Evolutionary conservation across 306 rosid genomes (phyloP).

Genomic region (Pyrus communis): DNA sequence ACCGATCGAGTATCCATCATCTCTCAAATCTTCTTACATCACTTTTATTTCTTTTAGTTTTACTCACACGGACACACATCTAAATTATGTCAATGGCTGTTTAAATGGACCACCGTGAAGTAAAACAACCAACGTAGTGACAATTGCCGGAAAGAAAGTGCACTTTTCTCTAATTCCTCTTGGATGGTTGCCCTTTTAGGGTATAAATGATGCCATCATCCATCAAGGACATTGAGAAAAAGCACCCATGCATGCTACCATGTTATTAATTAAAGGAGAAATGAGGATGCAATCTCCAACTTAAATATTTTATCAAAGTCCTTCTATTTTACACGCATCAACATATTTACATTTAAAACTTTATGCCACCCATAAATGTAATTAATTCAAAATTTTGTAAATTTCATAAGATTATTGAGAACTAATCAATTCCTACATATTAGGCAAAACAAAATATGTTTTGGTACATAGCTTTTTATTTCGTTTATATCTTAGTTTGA

Average conservation of each 20-base stretch:
- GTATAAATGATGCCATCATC: background rate
- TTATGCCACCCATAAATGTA: too few species aligned
- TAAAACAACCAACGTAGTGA: slow-evolving; percentile 29
- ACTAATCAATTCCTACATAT: too few species aligned
- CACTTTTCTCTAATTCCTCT: slow-evolving; percentile 27
- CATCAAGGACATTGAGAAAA: background rate
- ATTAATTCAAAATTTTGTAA: too few species aligned
- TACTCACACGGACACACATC: background rate
- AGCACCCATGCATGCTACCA: background rate
- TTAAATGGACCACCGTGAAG: slow-evolving; percentile 39
- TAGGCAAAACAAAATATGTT: too few species aligned
- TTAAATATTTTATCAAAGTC: too few species aligned
- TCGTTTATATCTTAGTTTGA: too few species aligned
- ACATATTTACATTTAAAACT: too few species aligned
- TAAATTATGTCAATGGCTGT: slow-evolving; percentile 7
- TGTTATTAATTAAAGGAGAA: background rate
- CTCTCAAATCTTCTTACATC: slow-evolving; percentile 7
- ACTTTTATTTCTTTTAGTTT: background rate
- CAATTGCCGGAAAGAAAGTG: slow-evolving; percentile 25
- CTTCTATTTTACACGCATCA: too few species aligned
- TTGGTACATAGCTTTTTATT: too few species aligned
- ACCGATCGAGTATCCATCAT: background rate
- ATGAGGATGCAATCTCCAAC: too few species aligned
- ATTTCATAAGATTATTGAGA: too few species aligned
- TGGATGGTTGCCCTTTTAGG: slow-evolving; percentile 26